Conservation (phyloP, 176 grass and related monocot species). For the Thinopyrum elongatum region DNA sequence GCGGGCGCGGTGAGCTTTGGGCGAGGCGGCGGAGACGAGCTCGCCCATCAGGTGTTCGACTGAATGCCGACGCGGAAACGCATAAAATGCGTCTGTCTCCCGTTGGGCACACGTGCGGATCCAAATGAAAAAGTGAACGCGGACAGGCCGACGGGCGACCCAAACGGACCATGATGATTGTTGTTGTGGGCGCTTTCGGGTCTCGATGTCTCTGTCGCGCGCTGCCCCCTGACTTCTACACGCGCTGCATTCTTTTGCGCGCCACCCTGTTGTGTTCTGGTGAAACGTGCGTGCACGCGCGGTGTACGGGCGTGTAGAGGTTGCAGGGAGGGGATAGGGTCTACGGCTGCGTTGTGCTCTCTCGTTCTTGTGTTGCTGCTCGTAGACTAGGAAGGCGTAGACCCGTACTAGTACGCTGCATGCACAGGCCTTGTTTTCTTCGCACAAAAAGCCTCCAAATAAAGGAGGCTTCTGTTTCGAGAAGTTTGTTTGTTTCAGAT, state of each 20-base stretch:
- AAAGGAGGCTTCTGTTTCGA: constrained; percentile 20
- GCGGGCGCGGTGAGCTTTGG: no score
- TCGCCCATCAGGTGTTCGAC: no score
- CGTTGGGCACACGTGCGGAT: no score
- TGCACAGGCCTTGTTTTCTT: constrained; percentile 5
- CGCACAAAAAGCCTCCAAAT: not conserved
- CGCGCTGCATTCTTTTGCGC: constrained; percentile 22
- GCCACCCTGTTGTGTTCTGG: not conserved
- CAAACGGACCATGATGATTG: no score
- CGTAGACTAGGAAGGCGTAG: not conserved
- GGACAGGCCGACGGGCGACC: no score
- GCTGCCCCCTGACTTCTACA: not conserved
- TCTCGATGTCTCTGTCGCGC: not conserved
- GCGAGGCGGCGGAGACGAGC: no score
- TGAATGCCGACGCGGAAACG: no score
- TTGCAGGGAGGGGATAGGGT: not conserved
- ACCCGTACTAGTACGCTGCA: not conserved
- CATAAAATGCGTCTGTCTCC: no score
- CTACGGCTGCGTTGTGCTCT: not conserved
- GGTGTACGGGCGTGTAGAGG: not conserved
- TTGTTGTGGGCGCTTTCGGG: not conserved
- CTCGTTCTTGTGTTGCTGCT: not conserved
- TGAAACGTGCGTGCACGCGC: constrained; percentile 20
- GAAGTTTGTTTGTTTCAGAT: constrained; percentile 6
- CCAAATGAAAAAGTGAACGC: no score